phyloP scores from a whole-genome alignment of 805 yeast genomes.

The Candida arabinofermentans region DNA sequence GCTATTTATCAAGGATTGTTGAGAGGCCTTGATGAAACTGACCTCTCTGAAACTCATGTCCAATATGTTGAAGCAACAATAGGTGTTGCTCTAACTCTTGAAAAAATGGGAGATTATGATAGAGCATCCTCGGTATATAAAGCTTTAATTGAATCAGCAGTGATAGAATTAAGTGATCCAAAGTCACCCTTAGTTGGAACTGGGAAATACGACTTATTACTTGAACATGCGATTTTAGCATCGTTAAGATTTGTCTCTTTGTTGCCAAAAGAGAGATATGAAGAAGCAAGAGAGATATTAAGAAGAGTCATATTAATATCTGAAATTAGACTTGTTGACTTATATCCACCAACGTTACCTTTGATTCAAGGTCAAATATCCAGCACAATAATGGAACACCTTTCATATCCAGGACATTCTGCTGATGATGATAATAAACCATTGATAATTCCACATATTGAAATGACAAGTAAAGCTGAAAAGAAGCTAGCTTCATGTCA shows the following conservation, averaged over 20 bases:
- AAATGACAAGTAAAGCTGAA: neutral
- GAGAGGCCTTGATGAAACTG: constrained; percentile 41
- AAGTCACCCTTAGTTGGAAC: neutral
- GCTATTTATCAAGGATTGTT: constrained; percentile 68
- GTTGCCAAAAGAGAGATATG: constrained; percentile 16
- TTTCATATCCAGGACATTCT: neutral
- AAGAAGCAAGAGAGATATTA: constrained; percentile 20
- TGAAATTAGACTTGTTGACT: constrained; percentile 20
- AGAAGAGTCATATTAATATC: constrained; percentile 22
- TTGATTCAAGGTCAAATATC: constrained; percentile 11
- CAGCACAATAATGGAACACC: neutral
- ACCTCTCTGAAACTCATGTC: constrained; percentile 53
- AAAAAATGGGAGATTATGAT: constrained; percentile 29
- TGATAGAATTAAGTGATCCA: constrained; percentile 4
- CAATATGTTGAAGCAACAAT: no score
- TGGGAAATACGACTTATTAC: neutral
- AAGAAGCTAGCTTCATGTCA: neutral
- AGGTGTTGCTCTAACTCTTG: constrained; percentile 83
- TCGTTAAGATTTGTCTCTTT: constrained; percentile 23
- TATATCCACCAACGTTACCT: constrained; percentile 24
- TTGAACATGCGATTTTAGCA: constrained; percentile 21
- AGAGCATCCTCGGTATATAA: constrained; percentile 26
- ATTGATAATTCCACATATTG: neutral
- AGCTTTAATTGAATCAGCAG: constrained; percentile 14
- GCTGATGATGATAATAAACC: neutral